phyloP scores from a whole-genome alignment of 805 yeast genomes.

The Saccharomycopsis fermentans region DNA sequence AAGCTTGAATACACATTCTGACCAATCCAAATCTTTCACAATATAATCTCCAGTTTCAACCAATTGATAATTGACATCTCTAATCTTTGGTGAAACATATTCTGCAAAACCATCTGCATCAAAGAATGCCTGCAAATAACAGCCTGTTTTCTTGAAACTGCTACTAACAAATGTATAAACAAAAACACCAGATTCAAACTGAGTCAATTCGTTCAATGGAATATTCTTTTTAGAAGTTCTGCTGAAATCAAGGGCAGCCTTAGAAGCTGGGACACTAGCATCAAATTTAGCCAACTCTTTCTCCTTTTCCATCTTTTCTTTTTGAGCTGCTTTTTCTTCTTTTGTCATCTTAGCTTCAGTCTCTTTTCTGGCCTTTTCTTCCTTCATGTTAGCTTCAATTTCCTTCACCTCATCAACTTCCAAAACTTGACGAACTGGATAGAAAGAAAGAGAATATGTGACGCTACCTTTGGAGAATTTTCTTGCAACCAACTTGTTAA shows the following conservation, averaged over 20 bases:
- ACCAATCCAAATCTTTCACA: slow-evolving; percentile 69
- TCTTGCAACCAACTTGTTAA: slow-evolving; percentile 55
- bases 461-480: slow-evolving; percentile 77
- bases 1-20: slow-evolving; percentile 52
- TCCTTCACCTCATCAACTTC: slow-evolving; percentile 64
- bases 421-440: slow-evolving; percentile 72
- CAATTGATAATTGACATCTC: slow-evolving; percentile 24
- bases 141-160: slow-evolving; percentile 40
- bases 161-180: slow-evolving; percentile 58
- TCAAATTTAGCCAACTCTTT: slow-evolving; percentile 29
- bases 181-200: slow-evolving; percentile 65
- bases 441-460: slow-evolving; percentile 67
- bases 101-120: slow-evolving; percentile 66
- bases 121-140: slow-evolving; percentile 63
- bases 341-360: slow-evolving; percentile 22
- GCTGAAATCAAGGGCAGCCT: slow-evolving; percentile 21
- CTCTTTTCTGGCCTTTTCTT: slow-evolving; percentile 29
- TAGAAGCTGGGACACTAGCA: slow-evolving; percentile 24
- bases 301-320: slow-evolving; percentile 22
- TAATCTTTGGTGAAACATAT: slow-evolving; percentile 44
- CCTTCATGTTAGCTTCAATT: slow-evolving; percentile 34
- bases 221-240: slow-evolving; percentile 37
- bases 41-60: slow-evolving; percentile 63
- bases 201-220: slow-evolving; percentile 45
- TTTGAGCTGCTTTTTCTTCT: slow-evolving; percentile 24